phyloP scores from a whole-genome alignment of 2,329 filamentous ascomycete species.

The Exophiala sp. region DNA sequence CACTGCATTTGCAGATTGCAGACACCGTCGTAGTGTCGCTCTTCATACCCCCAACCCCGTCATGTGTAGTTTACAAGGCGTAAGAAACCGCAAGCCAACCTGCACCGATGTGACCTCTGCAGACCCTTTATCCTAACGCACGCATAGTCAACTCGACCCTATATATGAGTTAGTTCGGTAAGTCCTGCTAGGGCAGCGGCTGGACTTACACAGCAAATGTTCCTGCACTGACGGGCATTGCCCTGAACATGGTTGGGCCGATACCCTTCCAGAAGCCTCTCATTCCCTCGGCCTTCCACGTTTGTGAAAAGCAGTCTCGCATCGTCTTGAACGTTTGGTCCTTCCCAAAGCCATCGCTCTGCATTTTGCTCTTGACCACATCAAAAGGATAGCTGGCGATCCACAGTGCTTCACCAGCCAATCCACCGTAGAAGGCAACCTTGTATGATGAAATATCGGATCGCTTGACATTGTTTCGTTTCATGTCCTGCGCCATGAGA shows the following conservation, averaged over 20 bases:
- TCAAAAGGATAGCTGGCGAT: conserved; percentile 90
- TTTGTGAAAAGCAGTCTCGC: conserved; percentile 84
- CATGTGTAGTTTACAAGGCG: too few relatives aligned
- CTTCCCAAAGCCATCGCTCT: conserved; percentile 82
- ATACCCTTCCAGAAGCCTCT: conserved; percentile 93
- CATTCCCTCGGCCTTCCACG: conserved; percentile 67
- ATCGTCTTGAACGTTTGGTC: conserved; percentile 70
- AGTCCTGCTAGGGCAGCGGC: not conserved
- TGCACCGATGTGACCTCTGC: too few relatives aligned
- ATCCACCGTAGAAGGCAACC: conserved; percentile 83
- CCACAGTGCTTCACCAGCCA: conserved; percentile 93
- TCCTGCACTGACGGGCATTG: conserved; percentile 96
- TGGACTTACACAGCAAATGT: conserved; percentile 71
- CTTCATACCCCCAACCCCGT: too few relatives aligned
- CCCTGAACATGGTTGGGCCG: conserved; percentile 80
- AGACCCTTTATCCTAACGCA: conserved; percentile 36
- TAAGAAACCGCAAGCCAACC: too few relatives aligned
- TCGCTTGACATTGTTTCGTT: conserved; percentile 67
- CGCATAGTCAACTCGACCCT: conserved; percentile 46
- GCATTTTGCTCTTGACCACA: conserved; percentile 99
- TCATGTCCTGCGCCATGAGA: conserved; percentile 85
- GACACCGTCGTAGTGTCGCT: not conserved
- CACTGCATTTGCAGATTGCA: not conserved
- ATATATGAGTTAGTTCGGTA: conserved; percentile 12
- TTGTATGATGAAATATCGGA: conserved; percentile 76